These are phyloP conservation scores for Plasmodium gaboni DNA, from an alignment of 169 alveolate species.

Conservation along the genomic window DNA sequence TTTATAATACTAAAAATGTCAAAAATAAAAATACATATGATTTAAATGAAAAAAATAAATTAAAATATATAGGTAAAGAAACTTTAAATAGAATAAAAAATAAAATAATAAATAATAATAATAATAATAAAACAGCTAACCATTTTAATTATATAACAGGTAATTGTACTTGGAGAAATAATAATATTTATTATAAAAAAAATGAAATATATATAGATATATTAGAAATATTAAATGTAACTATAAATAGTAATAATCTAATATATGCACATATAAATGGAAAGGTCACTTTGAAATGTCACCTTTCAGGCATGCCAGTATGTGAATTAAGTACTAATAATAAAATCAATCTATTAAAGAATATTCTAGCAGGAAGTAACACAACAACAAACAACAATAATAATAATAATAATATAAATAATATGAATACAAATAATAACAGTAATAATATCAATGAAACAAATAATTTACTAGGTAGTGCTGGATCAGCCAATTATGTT, in stretches of 20 bases:
- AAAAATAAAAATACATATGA: slow-evolving; percentile 36
- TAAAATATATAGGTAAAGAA: slow-evolving; percentile 71
- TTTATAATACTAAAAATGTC: slow-evolving; percentile 3
- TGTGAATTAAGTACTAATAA: slow-evolving; percentile 56
- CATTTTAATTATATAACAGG: slow-evolving; percentile 63
- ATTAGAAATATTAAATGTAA: slow-evolving; percentile 48
- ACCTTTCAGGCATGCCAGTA: slow-evolving; percentile 58
- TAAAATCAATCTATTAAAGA: slow-evolving; percentile 35
- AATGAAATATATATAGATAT: slow-evolving; percentile 65
- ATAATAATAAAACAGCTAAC: slow-evolving; percentile 21
- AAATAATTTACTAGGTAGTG: not conserved
- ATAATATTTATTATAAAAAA: slow-evolving; percentile 46
- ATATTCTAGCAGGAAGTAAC: not conserved
- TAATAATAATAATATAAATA: not conserved
- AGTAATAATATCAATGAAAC: not conserved
- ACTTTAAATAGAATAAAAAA: slow-evolving; percentile 65
- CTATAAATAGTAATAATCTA: slow-evolving; percentile 65
- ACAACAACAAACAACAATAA: too few relatives aligned
- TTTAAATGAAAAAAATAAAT: slow-evolving; percentile 51
- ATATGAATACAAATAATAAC: not conserved
- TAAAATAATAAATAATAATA: slow-evolving; percentile 37
- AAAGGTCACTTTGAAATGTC: slow-evolving; percentile 39
- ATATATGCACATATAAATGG: slow-evolving; percentile 71
- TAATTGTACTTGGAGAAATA: slow-evolving; percentile 64
- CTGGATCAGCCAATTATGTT: not conserved